Evolutionary conservation across 2,329 filamentous ascomycete genomes (phyloP).

Genomic region (Rutstroemia sp.): DNA sequence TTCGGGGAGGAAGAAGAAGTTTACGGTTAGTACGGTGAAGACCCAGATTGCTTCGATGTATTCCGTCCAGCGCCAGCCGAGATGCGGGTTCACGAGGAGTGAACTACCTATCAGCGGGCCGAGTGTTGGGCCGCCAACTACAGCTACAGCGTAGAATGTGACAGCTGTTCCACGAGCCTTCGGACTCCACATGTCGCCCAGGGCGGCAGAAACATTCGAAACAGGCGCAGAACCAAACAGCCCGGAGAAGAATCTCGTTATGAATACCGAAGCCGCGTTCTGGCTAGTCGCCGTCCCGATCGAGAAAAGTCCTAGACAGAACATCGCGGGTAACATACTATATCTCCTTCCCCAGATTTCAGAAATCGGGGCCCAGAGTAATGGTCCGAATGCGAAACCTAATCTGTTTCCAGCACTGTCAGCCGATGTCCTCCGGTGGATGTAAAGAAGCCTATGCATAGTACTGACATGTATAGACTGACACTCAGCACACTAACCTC

Average conservation of each 20-base stretch:
- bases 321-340: constrained; percentile 51
- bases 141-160: constrained; percentile 51
- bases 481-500: constrained; percentile 39
- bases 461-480: constrained; percentile 37
- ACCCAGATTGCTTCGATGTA: constrained; percentile 36
- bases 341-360: constrained; percentile 55
- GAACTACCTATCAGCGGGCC: constrained; percentile 32
- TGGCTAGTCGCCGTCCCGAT: constrained; percentile 49
- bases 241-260: constrained; percentile 60
- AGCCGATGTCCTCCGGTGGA: neutral
- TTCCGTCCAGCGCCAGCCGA: constrained; percentile 32
- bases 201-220: constrained; percentile 54
- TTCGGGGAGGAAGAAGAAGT: constrained; percentile 36
- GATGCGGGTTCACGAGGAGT: constrained; percentile 29
- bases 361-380: constrained; percentile 57
- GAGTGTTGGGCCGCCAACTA: constrained; percentile 10
- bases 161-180: constrained; percentile 48
- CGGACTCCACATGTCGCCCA: constrained; percentile 52
- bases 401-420: constrained; percentile 20
- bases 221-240: constrained; percentile 55
- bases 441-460: neutral
- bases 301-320: constrained; percentile 53
- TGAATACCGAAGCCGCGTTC: constrained; percentile 51
- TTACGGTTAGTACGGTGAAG: constrained; percentile 34
- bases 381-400: constrained; percentile 40